Evolutionary conservation across 2,329 filamentous ascomycete genomes (phyloP).

Genomic region (Xylaria digitata): DNA sequence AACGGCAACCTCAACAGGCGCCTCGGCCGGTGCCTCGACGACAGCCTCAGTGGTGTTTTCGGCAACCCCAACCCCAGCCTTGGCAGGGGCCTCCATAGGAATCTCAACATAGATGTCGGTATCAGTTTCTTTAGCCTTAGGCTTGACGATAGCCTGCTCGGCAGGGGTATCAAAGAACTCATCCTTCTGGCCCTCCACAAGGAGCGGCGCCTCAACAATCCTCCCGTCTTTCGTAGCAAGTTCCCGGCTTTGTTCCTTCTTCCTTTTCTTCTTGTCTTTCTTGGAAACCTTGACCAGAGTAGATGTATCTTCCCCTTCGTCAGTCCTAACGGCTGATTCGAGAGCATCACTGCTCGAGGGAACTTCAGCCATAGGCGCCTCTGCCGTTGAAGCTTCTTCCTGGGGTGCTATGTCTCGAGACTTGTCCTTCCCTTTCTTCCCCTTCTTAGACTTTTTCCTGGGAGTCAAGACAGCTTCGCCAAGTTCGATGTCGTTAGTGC

Average conservation of each 20-base stretch:
- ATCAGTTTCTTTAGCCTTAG: slow-evolving; percentile 2
- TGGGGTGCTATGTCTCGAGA: slow-evolving; percentile 34
- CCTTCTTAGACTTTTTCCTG: slow-evolving; percentile 52
- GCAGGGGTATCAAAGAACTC: slow-evolving; percentile 33
- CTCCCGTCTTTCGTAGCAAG: slow-evolving; percentile 1
- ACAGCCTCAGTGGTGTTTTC: not conserved
- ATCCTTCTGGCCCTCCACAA: slow-evolving; percentile 27
- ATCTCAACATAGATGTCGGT: not conserved
- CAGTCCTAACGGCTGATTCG: slow-evolving; percentile 2
- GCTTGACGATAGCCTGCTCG: slow-evolving; percentile 4
- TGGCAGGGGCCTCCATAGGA: not conserved
- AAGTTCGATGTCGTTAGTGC: slow-evolving; percentile 19
- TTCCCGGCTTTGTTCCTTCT: slow-evolving; percentile 24
- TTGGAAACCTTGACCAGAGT: slow-evolving; percentile 43
- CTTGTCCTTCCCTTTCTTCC: slow-evolving; percentile 54
- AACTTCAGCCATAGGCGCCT: slow-evolving; percentile 2
- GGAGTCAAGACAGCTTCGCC: slow-evolving; percentile 25
- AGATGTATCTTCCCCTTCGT: slow-evolving; percentile 16
- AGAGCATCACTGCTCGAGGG: slow-evolving; percentile 4
- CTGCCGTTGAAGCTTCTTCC: slow-evolving; percentile 14
- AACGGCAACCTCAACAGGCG: not conserved
- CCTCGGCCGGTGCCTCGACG: not conserved
- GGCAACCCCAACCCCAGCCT: not conserved
- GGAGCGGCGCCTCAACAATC: slow-evolving; percentile 9
- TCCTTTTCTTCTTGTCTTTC: slow-evolving; percentile 38